Percentiles rank a stretch among this genome's conserved stretches.
phyloP scores from a whole-genome alignment of 495 filamentous ascomycete species.

The Talaromyces ruber region DNA sequence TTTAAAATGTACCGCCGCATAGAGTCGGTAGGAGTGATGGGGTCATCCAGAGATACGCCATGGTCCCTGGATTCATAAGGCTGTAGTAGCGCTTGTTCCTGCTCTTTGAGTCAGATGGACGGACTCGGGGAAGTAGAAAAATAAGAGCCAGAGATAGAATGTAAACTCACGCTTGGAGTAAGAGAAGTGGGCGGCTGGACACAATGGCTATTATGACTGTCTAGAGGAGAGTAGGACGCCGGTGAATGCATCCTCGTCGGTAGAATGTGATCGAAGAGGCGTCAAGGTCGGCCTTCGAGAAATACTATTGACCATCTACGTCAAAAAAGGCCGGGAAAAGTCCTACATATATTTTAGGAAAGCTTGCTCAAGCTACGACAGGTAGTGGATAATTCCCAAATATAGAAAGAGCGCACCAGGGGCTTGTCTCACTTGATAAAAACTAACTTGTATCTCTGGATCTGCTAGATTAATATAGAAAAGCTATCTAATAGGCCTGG shows the following conservation, averaged over 20 bases:
- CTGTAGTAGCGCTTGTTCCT: neutral
- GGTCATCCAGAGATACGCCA: neutral
- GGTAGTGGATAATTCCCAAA: neutral
- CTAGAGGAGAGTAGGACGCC: neutral
- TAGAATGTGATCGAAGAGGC: too few species aligned
- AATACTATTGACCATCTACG: neutral
- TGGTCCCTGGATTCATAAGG: neutral
- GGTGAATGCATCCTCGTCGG: too few species aligned
- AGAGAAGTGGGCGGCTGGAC: neutral
- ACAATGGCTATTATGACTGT: neutral
- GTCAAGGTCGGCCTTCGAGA: neutral
- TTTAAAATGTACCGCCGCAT: constrained; percentile 29
- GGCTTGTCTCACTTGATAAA: neutral
- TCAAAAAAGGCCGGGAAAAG: neutral
- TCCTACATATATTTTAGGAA: neutral
- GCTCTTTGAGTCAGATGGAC: neutral
- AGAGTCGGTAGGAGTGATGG: constrained; percentile 19
- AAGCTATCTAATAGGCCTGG: neutral
- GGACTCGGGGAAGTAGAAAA: too few species aligned
- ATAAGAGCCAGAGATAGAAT: neutral
- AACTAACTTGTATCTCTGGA: neutral
- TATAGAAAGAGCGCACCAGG: neutral
- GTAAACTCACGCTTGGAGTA: neutral
- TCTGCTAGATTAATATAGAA: neutral
- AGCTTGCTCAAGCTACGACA: neutral